These are phyloP conservation scores for Cyclostephanos tholiformis DNA, from an alignment of 108 stramenopile species.

Conservation along the genomic window DNA sequence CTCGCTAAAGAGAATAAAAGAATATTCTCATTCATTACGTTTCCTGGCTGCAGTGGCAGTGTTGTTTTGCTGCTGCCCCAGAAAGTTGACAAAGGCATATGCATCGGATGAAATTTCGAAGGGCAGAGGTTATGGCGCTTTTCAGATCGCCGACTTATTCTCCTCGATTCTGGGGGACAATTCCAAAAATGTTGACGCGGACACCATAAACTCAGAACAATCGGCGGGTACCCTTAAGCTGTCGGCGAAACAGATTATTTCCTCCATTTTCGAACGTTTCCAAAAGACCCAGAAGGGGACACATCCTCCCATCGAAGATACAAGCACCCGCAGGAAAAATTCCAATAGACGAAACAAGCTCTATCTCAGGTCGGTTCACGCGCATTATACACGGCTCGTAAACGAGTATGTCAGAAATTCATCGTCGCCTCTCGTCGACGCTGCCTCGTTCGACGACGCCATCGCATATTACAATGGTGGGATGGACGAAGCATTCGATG, in stretches of 20 bases:
- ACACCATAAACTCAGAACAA: background rate
- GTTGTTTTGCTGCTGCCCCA: constrained; percentile 7
- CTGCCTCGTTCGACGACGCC: background rate
- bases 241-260: background rate
- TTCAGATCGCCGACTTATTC: constrained; percentile 16
- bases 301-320: background rate
- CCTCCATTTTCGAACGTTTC: constrained; percentile 11
- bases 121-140: background rate
- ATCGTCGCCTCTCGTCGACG: constrained; percentile 11
- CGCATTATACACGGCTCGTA: constrained; percentile 36
- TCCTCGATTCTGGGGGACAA: constrained; percentile 5
- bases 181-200: background rate
- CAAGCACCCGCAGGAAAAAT: background rate
- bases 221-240: constrained; percentile 1
- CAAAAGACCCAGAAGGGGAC: constrained; percentile 4
- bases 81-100: background rate
- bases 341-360: constrained; percentile 36
- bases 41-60: constrained; percentile 13
- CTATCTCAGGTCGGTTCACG: constrained; percentile 36
- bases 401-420: constrained; percentile 7
- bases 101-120: constrained; percentile 21
- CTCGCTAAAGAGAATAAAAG: constrained; percentile 1
- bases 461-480: constrained; percentile 43
- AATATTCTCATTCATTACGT: constrained; percentile 9
- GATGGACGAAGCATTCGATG: constrained; percentile 14